These are phyloP conservation scores for Pestalotiopsis sp. DNA, from an alignment of 2,329 filamentous ascomycete species.

Conservation along the genomic window DNA sequence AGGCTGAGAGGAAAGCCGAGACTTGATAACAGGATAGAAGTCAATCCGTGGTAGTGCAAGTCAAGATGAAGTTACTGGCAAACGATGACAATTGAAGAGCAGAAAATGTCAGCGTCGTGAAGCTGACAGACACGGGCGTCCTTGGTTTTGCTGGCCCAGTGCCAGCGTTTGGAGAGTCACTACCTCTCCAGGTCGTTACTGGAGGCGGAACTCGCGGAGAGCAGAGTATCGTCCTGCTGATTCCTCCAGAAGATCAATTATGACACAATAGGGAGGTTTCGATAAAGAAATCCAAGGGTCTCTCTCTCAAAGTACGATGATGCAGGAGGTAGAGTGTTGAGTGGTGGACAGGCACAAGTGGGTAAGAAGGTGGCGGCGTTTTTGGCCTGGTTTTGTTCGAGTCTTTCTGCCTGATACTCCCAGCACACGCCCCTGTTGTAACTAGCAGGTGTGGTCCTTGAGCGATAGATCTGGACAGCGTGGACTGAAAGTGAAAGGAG, in stretches of 20 bases:
- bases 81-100: neutral
- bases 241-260: neutral
- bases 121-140: neutral
- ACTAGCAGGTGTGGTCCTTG: conserved; percentile 8
- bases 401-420: conserved; percentile 13
- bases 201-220: neutral
- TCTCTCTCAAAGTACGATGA: neutral
- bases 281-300: conserved; percentile 7
- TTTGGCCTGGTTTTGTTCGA: conserved; percentile 14
- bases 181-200: neutral
- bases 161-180: neutral
- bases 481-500: neutral
- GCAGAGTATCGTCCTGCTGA: neutral
- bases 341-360: conserved; percentile 7
- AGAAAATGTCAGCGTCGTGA: neutral
- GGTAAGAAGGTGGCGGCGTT: conserved; percentile 16
- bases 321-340: conserved; percentile 11
- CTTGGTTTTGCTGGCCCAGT: neutral
- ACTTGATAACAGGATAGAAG: neutral
- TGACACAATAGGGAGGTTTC: neutral
- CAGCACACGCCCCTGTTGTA: conserved; percentile 13
- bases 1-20: neutral
- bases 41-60: neutral
- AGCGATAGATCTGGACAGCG: conserved; percentile 8
- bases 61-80: neutral